Evolutionary conservation across 164 flowering plant genomes (phyloP).

Genomic region (Sextonia rubra): DNA sequence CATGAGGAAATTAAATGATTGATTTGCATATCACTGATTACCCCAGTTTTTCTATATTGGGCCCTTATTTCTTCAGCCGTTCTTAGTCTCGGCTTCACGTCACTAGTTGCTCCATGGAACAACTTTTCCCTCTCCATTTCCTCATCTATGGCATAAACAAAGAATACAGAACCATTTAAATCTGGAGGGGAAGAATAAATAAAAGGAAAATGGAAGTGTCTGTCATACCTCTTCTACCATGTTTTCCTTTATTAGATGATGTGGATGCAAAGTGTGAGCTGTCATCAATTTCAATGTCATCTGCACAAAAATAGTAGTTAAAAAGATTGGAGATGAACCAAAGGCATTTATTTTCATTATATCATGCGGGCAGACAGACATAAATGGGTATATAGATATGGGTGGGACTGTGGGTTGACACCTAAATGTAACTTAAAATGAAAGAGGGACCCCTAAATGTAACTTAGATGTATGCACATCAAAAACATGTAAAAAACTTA

Average conservation of each 20-base stretch:
- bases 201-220: slow-evolving; percentile 1
- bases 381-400: too few species aligned
- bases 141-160: slow-evolving; percentile 34
- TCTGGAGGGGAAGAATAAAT: not conserved
- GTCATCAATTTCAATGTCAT: slow-evolving; percentile 90
- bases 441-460: too few species aligned
- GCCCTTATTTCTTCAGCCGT: slow-evolving; percentile 78
- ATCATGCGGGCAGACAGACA: too few species aligned
- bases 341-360: not conserved
- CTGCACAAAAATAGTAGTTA: slow-evolving; percentile 27
- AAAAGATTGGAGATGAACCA: not conserved
- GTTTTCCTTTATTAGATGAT: slow-evolving; percentile 34
- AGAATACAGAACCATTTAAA: not conserved
- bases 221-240: slow-evolving; percentile 34
- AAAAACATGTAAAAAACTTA: slow-evolving; percentile 8
- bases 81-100: slow-evolving; percentile 61
- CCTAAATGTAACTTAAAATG: too few species aligned
- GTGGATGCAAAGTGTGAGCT: slow-evolving; percentile 31
- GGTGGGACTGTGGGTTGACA: not conserved
- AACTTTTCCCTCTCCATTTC: slow-evolving; percentile 55
- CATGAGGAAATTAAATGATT: slow-evolving; percentile 4
- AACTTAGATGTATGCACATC: not conserved
- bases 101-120: slow-evolving; percentile 47
- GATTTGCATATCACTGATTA: slow-evolving; percentile 17
- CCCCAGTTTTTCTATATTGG: slow-evolving; percentile 69